Evolutionary conservation across 2,329 filamentous ascomycete genomes (phyloP).

Genomic region (Alternaria brassicicola): DNA sequence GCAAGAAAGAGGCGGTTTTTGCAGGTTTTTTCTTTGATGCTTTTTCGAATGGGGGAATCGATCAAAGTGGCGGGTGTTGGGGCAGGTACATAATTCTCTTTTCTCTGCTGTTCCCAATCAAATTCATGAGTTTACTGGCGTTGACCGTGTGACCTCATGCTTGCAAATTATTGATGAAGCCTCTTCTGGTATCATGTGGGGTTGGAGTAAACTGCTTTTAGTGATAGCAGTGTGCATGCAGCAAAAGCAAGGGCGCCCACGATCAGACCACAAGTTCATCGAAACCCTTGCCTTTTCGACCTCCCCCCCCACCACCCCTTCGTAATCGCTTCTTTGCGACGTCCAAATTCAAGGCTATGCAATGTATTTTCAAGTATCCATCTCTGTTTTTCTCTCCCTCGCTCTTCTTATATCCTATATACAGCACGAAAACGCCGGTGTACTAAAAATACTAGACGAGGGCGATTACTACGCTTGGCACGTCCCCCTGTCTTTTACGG

Average conservation of each 20-base stretch:
- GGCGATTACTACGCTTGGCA: conserved; percentile 8
- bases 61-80: conserved; percentile 3
- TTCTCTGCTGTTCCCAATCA: conserved; percentile 3
- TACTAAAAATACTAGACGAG: neutral
- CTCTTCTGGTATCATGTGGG: neutral
- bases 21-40: conserved; percentile 17
- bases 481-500: neutral
- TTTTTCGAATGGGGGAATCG: conserved; percentile 2
- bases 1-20: conserved; percentile 28
- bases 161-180: conserved; percentile 2
- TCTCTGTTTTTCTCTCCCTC: too few relatives aligned
- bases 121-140: conserved; percentile 9
- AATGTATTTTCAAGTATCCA: neutral
- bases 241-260: conserved; percentile 1
- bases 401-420: neutral
- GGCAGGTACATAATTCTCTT: conserved; percentile 15
- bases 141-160: neutral
- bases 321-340: neutral
- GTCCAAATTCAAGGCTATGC: neutral
- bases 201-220: neutral
- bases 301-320: neutral
- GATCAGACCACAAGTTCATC: conserved; percentile 16
- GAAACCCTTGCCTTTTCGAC: neutral
- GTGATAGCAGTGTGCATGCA: conserved; percentile 8
- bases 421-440: neutral